Evolutionary conservation across 2,329 filamentous ascomycete species (phyloP), one percentile per base, ranked within the genome.

Genomic region (Pseudogymnoascus sp.): DNA sequence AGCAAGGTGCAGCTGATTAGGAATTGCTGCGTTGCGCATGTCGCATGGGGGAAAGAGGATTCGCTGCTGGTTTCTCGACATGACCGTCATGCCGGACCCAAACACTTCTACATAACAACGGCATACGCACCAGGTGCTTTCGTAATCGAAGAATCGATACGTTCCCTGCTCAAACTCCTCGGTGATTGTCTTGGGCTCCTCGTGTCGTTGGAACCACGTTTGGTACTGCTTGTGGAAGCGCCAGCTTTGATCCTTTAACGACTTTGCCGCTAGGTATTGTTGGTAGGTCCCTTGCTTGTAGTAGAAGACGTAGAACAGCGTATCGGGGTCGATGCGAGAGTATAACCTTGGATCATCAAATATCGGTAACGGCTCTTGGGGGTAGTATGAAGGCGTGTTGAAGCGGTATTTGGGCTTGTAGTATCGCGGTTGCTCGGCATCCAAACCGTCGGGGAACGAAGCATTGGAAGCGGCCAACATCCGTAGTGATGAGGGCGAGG

Each of bases 201-300:
- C 95, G 69, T 99, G 95, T 61, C 95, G 85, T 77, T 99, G 95
- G 73, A 99, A 99, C 95, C 95, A 99, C 1, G 95, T 99, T 76
- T 96, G 95, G 74, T 99, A 99, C 76, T 97, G 95, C 81, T 99
- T 99, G 79, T 99, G 95, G 75, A 99, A 99, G 63, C 95, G 85
- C 95, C 95, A 99, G 76, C 93, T 97, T 77, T 99, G 95, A 68
- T 93, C 90, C 78, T 99, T 99, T 61, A 99, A 80, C n/a, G 95
- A 91, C 77, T 96, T 96, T 12, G 95, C 95, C 1, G 95, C 92
- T 64, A 97, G 82, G 73, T 93, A 97, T 75, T 99, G 95, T 75
- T 97, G 93, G 70, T 96, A 93, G 0, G 92, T 93, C 25, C 92
- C 92, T 76, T 99, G 95, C 69, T 93, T 91, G 80, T 99, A 99